A percentile compares a stretch with the other conserved stretches of the same genome.
Evolutionary conservation across 768 basidiomycete genomes (phyloP).

Genomic region (Dioszegia aurantiaca): DNA sequence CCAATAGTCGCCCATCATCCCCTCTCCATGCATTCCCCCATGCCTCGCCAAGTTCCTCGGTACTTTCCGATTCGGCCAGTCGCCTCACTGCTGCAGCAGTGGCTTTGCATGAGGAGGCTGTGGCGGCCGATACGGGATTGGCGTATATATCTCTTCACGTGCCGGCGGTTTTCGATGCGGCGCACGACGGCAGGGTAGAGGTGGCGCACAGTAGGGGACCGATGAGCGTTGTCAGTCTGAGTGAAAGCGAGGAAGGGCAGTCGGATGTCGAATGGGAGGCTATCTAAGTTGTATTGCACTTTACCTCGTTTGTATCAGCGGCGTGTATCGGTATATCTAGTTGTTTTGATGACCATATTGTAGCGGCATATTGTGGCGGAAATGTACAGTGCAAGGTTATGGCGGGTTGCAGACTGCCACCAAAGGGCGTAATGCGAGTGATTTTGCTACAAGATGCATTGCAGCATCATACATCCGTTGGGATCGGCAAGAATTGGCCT

Average conservation of each 20-base stretch:
- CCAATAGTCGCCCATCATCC: conserved; percentile 16
- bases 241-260: conserved; percentile 25
- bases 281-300: background rate
- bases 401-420: background rate
- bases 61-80: no score
- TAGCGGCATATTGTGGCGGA: background rate
- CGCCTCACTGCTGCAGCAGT: no score
- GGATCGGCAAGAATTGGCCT: conserved; percentile 41
- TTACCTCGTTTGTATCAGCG: background rate
- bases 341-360: background rate
- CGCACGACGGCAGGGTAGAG: conserved; percentile 10
- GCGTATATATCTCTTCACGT: background rate
- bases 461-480: background rate
- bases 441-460: no score
- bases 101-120: no score
- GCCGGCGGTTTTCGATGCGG: background rate
- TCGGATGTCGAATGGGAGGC: conserved; percentile 21
- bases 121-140: background rate
- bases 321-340: background rate
- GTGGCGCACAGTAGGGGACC: conserved; percentile 3
- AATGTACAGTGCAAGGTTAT: background rate
- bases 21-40: conserved; percentile 13
- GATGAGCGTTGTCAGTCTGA: conserved; percentile 36
- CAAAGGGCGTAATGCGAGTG: background rate
- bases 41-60: no score